These are phyloP conservation scores for Parasarocladium wereldwijsianum DNA, from an alignment of 2,329 filamentous ascomycete species.

Conservation along the genomic window DNA sequence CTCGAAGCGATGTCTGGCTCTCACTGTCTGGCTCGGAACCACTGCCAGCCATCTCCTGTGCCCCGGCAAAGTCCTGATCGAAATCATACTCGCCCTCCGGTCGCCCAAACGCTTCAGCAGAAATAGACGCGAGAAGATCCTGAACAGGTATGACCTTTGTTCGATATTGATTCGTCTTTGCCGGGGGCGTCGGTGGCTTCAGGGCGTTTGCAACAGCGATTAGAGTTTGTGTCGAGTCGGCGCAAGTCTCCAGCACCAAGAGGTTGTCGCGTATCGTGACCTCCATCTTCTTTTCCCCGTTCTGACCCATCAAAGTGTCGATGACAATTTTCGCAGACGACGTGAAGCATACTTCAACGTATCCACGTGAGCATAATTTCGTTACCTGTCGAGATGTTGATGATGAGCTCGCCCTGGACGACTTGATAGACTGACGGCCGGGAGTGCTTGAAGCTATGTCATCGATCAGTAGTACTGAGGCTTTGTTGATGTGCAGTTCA, in stretches of 20 bases:
- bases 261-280: constrained; percentile 76
- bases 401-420: constrained; percentile 12
- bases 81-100: constrained; percentile 47
- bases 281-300: constrained; percentile 54
- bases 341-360: constrained; percentile 74
- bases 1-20: constrained; percentile 18
- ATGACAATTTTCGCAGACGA: constrained; percentile 63
- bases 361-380: constrained; percentile 52
- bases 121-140: constrained; percentile 81
- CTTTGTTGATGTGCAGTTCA: constrained; percentile 58
- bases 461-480: constrained; percentile 72
- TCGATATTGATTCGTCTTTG: constrained; percentile 69
- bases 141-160: constrained; percentile 76
- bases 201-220: constrained; percentile 67
- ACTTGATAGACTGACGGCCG: constrained; percentile 6
- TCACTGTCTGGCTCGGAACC: constrained; percentile 15
- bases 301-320: constrained; percentile 36
- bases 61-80: constrained; percentile 46
- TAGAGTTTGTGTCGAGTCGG: constrained; percentile 90
- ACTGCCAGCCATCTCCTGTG: constrained; percentile 30
- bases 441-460: constrained; percentile 32
- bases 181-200: constrained; percentile 70
- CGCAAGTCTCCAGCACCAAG: constrained; percentile 84
- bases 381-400: constrained; percentile 34
- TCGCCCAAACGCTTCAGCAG: constrained; percentile 63